Base-by-base conservation (phyloP, 495 filamentous ascomycete species). In the Lichina pygmaea region DNA sequence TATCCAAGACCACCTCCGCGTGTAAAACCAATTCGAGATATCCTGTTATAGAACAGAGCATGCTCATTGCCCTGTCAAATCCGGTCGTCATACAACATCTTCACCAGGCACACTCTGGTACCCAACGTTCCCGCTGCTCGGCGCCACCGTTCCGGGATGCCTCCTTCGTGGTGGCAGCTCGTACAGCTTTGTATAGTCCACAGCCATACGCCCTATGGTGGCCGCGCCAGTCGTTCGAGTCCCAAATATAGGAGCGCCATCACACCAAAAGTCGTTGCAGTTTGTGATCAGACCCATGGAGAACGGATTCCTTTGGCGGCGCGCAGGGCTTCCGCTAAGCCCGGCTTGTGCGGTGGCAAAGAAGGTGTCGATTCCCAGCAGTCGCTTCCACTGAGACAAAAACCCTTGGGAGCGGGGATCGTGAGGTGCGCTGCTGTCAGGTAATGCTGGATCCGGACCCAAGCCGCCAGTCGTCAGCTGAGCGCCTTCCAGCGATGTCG, bases 231-330 rank as follows among this genome's bases (percentile, higher is more conserved):
- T 74, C 49, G 78, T 70, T 33, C 80, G 70, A 46, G 66, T 67
- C 34, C 80, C 73, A 59, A 94, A 84, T 33, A 91, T 53, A 7
- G 89, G 85, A 13, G 77, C 72, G 0, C 80, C 71, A 55, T 94
- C 89, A 52, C 81, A 83, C 81, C 83, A 97, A 58, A 97, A 97
- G 59, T 97, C 89, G 47, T 74, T 83, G 55, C 86, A 95, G 51
- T 97, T 97, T 33, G 73, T 73, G 31, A 86, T 49, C 12, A 81
- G 57, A 13, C 91, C 89, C 34, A 71, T 68, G 33, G 78, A 86
- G 58, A 83, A 97, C 0, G 82, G 84, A 52, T 97, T 97, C 33
- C 65, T 62, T 46, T 72, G 70, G 41, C 67, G 62, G 13, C 63
- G 62, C 39, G 56, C 57, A 39, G 53, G 55, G 7, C 63, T 64